These are phyloP conservation scores for Andrographis paniculata DNA, from an alignment of 305 asterid species.

Conservation along the genomic window DNA sequence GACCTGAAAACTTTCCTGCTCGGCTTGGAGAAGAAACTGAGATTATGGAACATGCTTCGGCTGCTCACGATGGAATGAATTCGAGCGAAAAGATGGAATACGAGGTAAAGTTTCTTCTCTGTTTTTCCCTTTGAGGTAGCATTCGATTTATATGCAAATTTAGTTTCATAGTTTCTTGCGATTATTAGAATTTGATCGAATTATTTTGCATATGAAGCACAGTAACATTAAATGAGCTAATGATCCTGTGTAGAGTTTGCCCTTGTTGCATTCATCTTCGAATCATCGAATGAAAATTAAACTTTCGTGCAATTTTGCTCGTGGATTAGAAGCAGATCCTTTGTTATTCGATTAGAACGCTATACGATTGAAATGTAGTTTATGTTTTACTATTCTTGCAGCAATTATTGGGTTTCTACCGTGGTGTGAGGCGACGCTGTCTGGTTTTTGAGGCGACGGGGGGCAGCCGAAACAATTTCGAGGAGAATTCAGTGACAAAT, in stretches of 20 bases:
- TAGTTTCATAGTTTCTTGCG: background rate
- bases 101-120: constrained; percentile 41
- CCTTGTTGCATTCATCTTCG: too few relatives aligned
- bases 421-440: constrained; percentile 81
- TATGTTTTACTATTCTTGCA: constrained; percentile 18
- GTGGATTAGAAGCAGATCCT: background rate
- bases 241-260: too few relatives aligned
- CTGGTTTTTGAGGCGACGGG: constrained; percentile 65
- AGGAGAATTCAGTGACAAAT: constrained; percentile 38
- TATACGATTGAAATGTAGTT: constrained; percentile 4
- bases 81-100: constrained; percentile 30
- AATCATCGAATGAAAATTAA: too few relatives aligned
- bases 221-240: too few relatives aligned
- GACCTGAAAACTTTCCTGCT: constrained; percentile 31
- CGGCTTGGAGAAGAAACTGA: constrained; percentile 48
- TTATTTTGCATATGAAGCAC: too few relatives aligned
- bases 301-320: background rate
- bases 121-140: background rate
- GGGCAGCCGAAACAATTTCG: constrained; percentile 40
- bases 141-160: background rate
- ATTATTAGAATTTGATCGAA: too few relatives aligned
- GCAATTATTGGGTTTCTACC: constrained; percentile 48
- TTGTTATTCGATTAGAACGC: too few relatives aligned
- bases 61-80: constrained; percentile 21
- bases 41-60: constrained; percentile 29